Percentiles rank a stretch among this genome's conserved stretches.
phyloP scores from a whole-genome alignment of 495 filamentous ascomycete species.

The Penicillium simplicissimum region DNA sequence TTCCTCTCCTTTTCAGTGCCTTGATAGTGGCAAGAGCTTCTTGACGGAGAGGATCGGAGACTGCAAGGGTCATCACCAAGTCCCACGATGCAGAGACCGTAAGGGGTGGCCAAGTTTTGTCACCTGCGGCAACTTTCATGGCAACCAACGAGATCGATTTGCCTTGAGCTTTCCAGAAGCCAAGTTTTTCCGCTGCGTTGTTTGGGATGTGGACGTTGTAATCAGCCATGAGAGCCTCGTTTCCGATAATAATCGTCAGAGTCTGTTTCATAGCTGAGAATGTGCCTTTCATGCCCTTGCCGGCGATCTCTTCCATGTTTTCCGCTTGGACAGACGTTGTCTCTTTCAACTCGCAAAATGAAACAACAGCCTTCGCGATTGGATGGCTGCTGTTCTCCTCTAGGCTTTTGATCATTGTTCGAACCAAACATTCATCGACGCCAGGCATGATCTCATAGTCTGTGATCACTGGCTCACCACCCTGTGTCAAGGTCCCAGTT shows the following conservation, averaged over 20 bases:
- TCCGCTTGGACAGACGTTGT: neutral
- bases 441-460: slow-evolving; percentile 45
- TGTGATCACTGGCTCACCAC: slow-evolving; percentile 67
- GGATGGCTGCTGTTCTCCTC: slow-evolving; percentile 76
- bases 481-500: slow-evolving; percentile 76
- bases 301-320: neutral
- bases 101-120: neutral
- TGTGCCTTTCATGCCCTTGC: slow-evolving; percentile 1
- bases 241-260: slow-evolving; percentile 9
- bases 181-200: neutral
- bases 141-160: slow-evolving; percentile 5
- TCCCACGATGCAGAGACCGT: neutral
- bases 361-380: slow-evolving; percentile 64
- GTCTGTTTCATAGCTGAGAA: neutral
- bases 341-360: neutral
- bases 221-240: slow-evolving; percentile 11
- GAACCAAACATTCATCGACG: slow-evolving; percentile 27
- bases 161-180: neutral
- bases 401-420: slow-evolving; percentile 48
- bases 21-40: slow-evolving; percentile 61
- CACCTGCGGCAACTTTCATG: slow-evolving; percentile 1
- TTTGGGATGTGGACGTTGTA: slow-evolving; percentile 2
- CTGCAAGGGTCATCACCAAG: slow-evolving; percentile 48
- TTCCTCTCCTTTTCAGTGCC: slow-evolving; percentile 57
- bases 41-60: slow-evolving; percentile 49